Evolutionary conservation across 2,329 filamentous ascomycete genomes (phyloP).

Genomic region (Xylariales sp.): DNA sequence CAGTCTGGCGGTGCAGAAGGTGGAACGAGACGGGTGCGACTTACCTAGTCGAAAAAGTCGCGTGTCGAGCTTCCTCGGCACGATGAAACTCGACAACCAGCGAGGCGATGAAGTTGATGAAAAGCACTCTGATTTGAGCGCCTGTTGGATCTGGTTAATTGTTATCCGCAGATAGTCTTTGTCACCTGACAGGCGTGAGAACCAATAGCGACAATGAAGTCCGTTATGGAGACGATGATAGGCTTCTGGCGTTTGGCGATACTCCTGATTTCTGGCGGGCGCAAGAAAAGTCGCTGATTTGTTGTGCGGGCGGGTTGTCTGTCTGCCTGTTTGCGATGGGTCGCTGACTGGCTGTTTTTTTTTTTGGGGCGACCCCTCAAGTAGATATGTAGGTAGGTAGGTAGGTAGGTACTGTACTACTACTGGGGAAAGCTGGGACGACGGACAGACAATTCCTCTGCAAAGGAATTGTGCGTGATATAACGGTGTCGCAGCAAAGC

Average conservation of each 20-base stretch:
- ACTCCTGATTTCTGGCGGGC: slow-evolving; percentile 33
- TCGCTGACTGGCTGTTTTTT: slow-evolving; percentile 27
- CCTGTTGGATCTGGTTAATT: slow-evolving; percentile 26
- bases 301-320: slow-evolving; percentile 27
- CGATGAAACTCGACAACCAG: slow-evolving; percentile 6
- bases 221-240: slow-evolving; percentile 46
- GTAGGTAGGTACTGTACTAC: too few species aligned
- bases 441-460: slow-evolving; percentile 14
- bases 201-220: slow-evolving; percentile 44
- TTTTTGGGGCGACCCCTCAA: slow-evolving; percentile 16
- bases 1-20: slow-evolving; percentile 4
- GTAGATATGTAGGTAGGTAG: too few species aligned
- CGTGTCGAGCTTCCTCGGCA: slow-evolving; percentile 15
- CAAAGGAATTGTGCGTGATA: neutral
- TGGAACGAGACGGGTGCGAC: slow-evolving; percentile 14
- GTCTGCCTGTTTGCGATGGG: slow-evolving; percentile 23
- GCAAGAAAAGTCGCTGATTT: slow-evolving; percentile 48
- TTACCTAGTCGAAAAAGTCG: slow-evolving; percentile 18
- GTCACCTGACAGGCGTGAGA: slow-evolving; percentile 47
- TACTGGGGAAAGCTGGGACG: slow-evolving; percentile 12
- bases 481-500: neutral
- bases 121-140: slow-evolving; percentile 27
- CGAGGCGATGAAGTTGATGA: slow-evolving; percentile 2
- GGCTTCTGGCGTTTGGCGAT: slow-evolving; percentile 36
- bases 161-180: slow-evolving; percentile 36